Percentiles rank a stretch among this genome's conserved stretches.
Evolutionary conservation across 306 rosid genomes (phyloP).

Genomic region (Gastrolobium bilobum): DNA sequence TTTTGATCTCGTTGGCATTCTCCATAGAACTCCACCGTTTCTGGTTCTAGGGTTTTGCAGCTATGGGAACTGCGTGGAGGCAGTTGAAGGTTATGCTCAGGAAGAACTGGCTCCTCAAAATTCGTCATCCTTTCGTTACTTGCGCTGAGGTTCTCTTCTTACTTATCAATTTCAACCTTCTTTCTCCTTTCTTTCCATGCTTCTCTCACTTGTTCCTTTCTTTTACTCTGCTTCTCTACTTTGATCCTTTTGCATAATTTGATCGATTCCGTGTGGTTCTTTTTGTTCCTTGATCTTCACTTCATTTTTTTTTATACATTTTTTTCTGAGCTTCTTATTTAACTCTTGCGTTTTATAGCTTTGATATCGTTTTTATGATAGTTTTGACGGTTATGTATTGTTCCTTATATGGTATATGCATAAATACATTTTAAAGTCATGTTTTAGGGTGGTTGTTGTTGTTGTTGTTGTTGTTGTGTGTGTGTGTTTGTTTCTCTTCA

Average conservation of each 20-base stretch:
- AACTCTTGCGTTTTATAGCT: slow-evolving; percentile 29
- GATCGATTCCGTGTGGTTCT: slow-evolving; percentile 19
- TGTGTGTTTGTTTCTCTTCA: not conserved
- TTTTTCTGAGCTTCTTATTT: not conserved
- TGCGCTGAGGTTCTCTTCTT: slow-evolving; percentile 73
- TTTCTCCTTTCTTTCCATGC: not conserved
- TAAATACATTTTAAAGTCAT: not conserved
- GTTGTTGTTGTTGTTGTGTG: not conserved
- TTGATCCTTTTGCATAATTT: slow-evolving; percentile 35
- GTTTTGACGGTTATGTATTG: slow-evolving; percentile 11
- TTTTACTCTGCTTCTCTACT: not conserved
- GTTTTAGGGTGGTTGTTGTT: slow-evolving; percentile 29
- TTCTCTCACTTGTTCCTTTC: slow-evolving; percentile 1
- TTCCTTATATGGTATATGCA: not conserved
- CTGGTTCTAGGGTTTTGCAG: slow-evolving; percentile 51
- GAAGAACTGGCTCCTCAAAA: slow-evolving; percentile 96
- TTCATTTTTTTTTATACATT: not conserved
- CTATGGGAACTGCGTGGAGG: slow-evolving; percentile 76
- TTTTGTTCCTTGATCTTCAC: slow-evolving; percentile 4
- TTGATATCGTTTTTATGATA: not conserved
- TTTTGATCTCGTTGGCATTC: slow-evolving; percentile 7
- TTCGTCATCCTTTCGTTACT: slow-evolving; percentile 88
- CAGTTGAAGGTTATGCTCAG: slow-evolving; percentile 93
- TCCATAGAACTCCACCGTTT: not conserved
- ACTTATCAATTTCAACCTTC: slow-evolving; percentile 4